These are phyloP conservation scores for Diplodia corticola DNA, from an alignment of 2,329 filamentous ascomycete genomes.

Conservation along the genomic window DNA sequence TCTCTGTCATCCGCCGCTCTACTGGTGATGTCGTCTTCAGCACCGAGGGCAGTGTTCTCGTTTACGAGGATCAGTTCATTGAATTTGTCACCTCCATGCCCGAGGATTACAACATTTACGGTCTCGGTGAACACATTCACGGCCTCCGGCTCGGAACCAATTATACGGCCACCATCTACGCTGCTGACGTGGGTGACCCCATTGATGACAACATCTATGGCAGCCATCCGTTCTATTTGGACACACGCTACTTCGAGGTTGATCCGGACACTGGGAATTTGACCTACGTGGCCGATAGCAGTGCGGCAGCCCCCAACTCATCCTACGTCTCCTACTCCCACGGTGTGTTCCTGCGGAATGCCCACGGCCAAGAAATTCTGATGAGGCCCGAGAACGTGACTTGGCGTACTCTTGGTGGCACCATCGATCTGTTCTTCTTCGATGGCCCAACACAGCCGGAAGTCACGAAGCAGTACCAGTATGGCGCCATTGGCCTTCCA, in stretches of 20 bases:
- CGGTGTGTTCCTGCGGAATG: conserved; percentile 74
- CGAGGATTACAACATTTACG: conserved; percentile 73
- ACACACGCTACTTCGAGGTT: conserved; percentile 71
- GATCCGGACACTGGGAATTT: conserved; percentile 50
- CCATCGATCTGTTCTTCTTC: conserved; percentile 77
- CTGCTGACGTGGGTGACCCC: conserved; percentile 66
- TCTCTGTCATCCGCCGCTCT: conserved; percentile 57
- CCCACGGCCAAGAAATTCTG: conserved; percentile 73
- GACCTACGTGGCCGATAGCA: conserved; percentile 54
- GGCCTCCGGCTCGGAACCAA: conserved; percentile 71
- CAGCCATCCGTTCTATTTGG: conserved; percentile 74
- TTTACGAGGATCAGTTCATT: conserved; percentile 77
- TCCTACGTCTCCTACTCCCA: conserved; percentile 69
- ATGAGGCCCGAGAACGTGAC: conserved; percentile 65
- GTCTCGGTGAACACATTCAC: conserved; percentile 72
- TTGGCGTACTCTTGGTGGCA: conserved; percentile 74
- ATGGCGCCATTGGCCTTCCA: conserved; percentile 66
- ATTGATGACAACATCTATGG: conserved; percentile 72
- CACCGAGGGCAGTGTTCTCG: conserved; percentile 62
- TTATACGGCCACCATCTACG: conserved; percentile 67
- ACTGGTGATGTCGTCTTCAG: conserved; percentile 68
- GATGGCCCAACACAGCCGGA: conserved; percentile 68
- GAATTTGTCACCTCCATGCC: conserved; percentile 68
- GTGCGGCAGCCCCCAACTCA: conserved; percentile 34
- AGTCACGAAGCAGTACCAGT: conserved; percentile 70